Evolutionary conservation across 768 basidiomycete genomes (phyloP).

Genomic region (Lactarius evosmus): DNA sequence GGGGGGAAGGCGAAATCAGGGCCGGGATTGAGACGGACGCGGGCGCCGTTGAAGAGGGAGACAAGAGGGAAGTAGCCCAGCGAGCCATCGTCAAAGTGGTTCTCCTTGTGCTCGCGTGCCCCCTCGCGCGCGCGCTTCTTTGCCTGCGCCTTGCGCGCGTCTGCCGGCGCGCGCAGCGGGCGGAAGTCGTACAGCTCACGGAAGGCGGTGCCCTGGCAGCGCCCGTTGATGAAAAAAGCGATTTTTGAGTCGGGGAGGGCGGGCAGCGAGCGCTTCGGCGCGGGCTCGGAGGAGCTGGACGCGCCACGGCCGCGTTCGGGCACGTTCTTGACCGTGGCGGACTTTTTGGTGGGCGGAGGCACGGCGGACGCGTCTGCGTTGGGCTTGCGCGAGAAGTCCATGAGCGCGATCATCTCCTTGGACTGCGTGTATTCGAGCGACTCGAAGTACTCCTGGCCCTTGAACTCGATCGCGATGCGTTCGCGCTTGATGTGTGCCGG

Average conservation of each 20-base stretch:
- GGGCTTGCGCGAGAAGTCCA: constrained; percentile 53
- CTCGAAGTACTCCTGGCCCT: constrained; percentile 97
- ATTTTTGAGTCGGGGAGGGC: constrained; percentile 68
- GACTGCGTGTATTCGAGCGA: constrained; percentile 80
- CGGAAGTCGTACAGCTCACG: constrained; percentile 87
- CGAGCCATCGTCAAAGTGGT: constrained; percentile 89
- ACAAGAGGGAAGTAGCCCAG: constrained; percentile 95
- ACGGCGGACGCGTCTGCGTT: constrained; percentile 43
- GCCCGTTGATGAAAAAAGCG: constrained; percentile 91
- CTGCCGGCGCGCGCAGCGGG: constrained; percentile 65
- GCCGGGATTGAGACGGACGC: constrained; percentile 82
- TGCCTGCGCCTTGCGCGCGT: constrained; percentile 60
- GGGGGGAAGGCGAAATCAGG: constrained; percentile 83
- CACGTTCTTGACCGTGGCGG: constrained; percentile 62
- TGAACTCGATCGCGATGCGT: constrained; percentile 91
- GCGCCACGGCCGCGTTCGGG: constrained; percentile 54
- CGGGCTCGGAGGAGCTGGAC: constrained; percentile 35
- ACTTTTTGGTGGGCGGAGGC: constrained; percentile 57
- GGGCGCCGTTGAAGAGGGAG: constrained; percentile 88
- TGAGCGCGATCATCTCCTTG: constrained; percentile 89
- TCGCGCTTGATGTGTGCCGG: constrained; percentile 83
- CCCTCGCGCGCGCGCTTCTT: constrained; percentile 62
- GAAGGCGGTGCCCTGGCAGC: constrained; percentile 79
- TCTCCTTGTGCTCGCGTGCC: constrained; percentile 69
- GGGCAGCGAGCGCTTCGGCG: constrained; percentile 57